A percentile compares a stretch with the other conserved stretches of the same genome.
These are phyloP conservation scores for Sutorius eximius DNA, from an alignment of 1,284 basidiomycete species.

Conservation along the genomic window DNA sequence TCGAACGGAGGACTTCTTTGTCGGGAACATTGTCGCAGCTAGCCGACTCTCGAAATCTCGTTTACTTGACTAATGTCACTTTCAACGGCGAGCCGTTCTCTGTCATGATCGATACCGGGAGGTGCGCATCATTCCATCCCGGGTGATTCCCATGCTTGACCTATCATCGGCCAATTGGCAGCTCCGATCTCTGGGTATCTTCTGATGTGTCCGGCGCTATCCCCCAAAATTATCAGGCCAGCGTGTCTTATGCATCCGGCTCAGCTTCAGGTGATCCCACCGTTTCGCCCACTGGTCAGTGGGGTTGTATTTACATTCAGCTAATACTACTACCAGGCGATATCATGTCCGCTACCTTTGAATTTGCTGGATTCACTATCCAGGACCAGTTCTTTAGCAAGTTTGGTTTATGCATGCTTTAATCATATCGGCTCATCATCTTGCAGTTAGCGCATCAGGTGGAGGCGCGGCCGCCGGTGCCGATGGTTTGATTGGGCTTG, in stretches of 20 bases:
- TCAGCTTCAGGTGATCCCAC: slow-evolving; percentile 17
- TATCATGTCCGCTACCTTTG: slow-evolving; percentile 52
- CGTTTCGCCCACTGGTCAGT: background rate
- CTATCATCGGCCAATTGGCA: background rate
- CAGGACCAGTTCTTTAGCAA: slow-evolving; percentile 63
- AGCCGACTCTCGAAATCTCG: slow-evolving; percentile 42
- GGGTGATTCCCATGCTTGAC: background rate
- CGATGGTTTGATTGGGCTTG: slow-evolving; percentile 51
- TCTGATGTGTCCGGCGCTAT: slow-evolving; percentile 19
- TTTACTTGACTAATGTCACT: slow-evolving; percentile 54
- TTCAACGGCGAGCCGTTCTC: slow-evolving; percentile 49
- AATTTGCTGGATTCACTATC: slow-evolving; percentile 55
- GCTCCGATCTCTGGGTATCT: slow-evolving; percentile 33
- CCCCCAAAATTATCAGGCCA: slow-evolving; percentile 14
- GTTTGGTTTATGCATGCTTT: slow-evolving; percentile 22
- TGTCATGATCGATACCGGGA: slow-evolving; percentile 67
- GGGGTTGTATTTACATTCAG: background rate
- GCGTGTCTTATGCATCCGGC: slow-evolving; percentile 27
- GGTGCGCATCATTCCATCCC: slow-evolving; percentile 38
- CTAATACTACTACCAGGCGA: slow-evolving; percentile 37
- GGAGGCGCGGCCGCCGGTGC: slow-evolving; percentile 32
- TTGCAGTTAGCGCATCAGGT: slow-evolving; percentile 23
- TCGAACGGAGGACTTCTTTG: slow-evolving; percentile 21
- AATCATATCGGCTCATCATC: background rate
- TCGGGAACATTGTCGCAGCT: slow-evolving; percentile 14